Percentiles rank a stretch among this genome's conserved stretches.
These are phyloP conservation scores for Neurospora pannonica DNA, from an alignment of 495 filamentous ascomycete genomes.

Conservation along the genomic window DNA sequence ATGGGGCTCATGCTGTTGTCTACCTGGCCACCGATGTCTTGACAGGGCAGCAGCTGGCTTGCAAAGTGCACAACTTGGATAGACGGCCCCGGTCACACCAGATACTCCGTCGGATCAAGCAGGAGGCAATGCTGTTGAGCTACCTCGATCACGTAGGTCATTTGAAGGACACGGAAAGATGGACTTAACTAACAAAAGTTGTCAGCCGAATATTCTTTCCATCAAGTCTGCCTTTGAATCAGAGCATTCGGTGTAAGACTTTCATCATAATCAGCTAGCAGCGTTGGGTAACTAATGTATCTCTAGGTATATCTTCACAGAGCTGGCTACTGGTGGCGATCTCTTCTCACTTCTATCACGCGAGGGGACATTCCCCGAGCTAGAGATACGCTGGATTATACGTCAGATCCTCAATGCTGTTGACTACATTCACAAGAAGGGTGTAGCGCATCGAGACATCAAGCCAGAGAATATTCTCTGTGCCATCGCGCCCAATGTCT, in stretches of 20 bases:
- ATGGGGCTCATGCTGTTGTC: constrained; percentile 76
- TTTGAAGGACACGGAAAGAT: neutral
- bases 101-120: constrained; percentile 19
- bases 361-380: constrained; percentile 46
- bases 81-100: neutral
- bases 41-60: constrained; percentile 64
- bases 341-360: constrained; percentile 43
- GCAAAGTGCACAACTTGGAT: constrained; percentile 50
- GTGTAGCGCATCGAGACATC: constrained; percentile 83
- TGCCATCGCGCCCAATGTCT: constrained; percentile 46
- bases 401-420: constrained; percentile 70
- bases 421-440: constrained; percentile 69
- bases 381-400: constrained; percentile 73
- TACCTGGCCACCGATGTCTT: constrained; percentile 63
- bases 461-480: constrained; percentile 91
- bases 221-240: constrained; percentile 45
- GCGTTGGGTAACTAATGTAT: neutral
- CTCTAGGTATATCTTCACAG: constrained; percentile 53
- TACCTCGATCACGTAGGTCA: constrained; percentile 48
- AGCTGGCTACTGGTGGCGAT: constrained; percentile 59
- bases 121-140: constrained; percentile 49
- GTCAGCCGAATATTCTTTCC: constrained; percentile 53
- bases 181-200: neutral
- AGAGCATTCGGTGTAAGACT: constrained; percentile 39
- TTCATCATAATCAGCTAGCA: neutral